A percentile compares a stretch with the other conserved stretches of the same genome.
Evolutionary conservation across 495 filamentous ascomycete genomes (phyloP).

Genomic region (Acidiella bohemica): DNA sequence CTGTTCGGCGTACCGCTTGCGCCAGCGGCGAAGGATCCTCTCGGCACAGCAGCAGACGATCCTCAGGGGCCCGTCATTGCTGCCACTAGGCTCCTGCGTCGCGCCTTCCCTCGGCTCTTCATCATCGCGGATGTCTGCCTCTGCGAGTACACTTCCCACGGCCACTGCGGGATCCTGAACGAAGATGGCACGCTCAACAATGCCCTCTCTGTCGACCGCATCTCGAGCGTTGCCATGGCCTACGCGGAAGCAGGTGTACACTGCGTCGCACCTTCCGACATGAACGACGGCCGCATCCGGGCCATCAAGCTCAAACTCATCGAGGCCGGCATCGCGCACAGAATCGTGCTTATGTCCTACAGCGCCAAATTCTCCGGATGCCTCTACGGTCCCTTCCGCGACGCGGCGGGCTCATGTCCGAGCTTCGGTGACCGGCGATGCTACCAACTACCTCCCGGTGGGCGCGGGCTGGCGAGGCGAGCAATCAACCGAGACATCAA

Average conservation of each 20-base stretch:
- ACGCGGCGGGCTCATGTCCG: conserved; percentile 83
- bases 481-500: conserved; percentile 80
- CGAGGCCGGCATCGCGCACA: conserved; percentile 78
- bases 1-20: conserved; percentile 86
- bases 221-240: conserved; percentile 81
- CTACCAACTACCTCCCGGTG: conserved; percentile 89
- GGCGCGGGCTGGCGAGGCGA: conserved; percentile 80
- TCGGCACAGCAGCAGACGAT: conserved; percentile 89
- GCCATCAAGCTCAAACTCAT: conserved; percentile 96
- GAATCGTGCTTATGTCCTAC: conserved; percentile 88
- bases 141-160: conserved; percentile 98
- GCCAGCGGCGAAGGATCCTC: conserved; percentile 68
- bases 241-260: conserved; percentile 91
- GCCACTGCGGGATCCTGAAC: conserved; percentile 87
- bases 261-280: conserved; percentile 92
- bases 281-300: conserved; percentile 94
- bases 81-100: conserved; percentile 65
- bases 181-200: conserved; percentile 92
- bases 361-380: conserved; percentile 94
- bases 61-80: conserved; percentile 82
- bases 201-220: conserved; percentile 75
- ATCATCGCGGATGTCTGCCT: conserved; percentile 88
- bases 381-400: conserved; percentile 92
- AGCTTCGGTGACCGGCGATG: conserved; percentile 90
- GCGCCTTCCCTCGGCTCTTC: conserved; percentile 75